Evolutionary conservation across 495 filamentous ascomycete genomes (phyloP), one percentile per base, ranked within the genome.

Genomic region (Pseudoneurospora amorphoporcata): DNA sequence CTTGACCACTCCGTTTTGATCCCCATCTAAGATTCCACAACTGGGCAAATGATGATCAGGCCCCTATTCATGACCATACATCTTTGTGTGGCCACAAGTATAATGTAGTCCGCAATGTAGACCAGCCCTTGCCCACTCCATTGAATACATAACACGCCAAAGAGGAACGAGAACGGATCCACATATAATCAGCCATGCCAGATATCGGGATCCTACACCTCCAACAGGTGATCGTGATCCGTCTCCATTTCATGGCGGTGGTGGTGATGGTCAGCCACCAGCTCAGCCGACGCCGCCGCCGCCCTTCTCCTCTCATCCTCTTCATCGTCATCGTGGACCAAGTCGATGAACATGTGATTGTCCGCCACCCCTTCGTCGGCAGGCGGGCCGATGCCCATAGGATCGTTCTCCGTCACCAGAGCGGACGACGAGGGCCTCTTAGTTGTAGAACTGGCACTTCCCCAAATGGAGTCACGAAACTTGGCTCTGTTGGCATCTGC

Each of bases 301-400:
- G 35, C 47, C 10, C 41, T n/a, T 71, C n/a, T 38, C 4, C 35
- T 32, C n/a, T 68, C 68, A 16, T 83, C 79, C 0, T 84, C 84
- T n/a, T 85, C 84, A 39, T 87, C 85, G 38, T 85, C 85, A 23
- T 84, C 78, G 69, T 87, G 84, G 0, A 84, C 85, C 16, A 87
- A 73, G 39, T 87, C 86, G 42, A 82, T 78, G 74, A 87, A 88
- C 83, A 88, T 86, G 76, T 81, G 83, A 70, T 85, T 81, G 16
- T 84, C 83, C 10, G 81, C 80, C 10, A 80, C 81, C n/a, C 83
- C 82, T 47, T 84, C 84, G 9, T 82, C 77, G 3, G 82, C 81
- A 65, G 53, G 53, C 3, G 77, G 72, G 23, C 75, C 77, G 14
- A 78, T 79, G 6, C 78, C 79, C 41, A 82, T 72, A 6, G 77